phyloP scores from a whole-genome alignment of 108 stramenopile species.

The Cyclotella cryptica region DNA sequence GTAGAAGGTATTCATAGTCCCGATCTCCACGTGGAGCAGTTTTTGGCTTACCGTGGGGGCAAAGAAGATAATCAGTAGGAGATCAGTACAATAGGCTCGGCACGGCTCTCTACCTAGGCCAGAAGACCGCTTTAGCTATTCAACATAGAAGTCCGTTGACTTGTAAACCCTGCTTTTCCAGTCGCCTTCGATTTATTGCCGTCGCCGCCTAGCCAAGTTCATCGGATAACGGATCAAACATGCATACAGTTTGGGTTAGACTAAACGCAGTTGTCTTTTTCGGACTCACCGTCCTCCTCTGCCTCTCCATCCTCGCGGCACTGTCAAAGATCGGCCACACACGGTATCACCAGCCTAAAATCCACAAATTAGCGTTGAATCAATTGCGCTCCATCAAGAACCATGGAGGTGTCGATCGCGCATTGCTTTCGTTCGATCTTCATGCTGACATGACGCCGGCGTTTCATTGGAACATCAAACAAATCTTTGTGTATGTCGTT shows the following conservation, averaged over 20 bases:
- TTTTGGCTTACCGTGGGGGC: too few relatives aligned
- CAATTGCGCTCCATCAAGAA: slow-evolving; percentile 84
- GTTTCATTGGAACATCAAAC: slow-evolving; percentile 99
- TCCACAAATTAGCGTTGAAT: slow-evolving; percentile 76
- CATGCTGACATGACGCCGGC: slow-evolving; percentile 93
- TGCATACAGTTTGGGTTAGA: slow-evolving; percentile 97
- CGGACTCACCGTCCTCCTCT: slow-evolving; percentile 94
- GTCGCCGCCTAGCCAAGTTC: background rate
- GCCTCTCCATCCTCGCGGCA: slow-evolving; percentile 88
- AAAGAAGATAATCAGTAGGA: too few relatives aligned
- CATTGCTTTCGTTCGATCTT: slow-evolving; percentile 92
- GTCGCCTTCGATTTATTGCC: background rate
- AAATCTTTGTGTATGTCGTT: slow-evolving; percentile 93
- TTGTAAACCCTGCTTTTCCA: background rate
- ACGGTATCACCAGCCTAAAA: slow-evolving; percentile 60
- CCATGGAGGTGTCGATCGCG: slow-evolving; percentile 94
- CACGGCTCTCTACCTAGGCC: too few relatives aligned
- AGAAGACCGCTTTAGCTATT: too few relatives aligned
- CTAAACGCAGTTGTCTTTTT: slow-evolving; percentile 99
- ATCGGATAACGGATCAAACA: slow-evolving; percentile 35
- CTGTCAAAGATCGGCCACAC: slow-evolving; percentile 82
- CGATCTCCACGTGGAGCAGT: too few relatives aligned
- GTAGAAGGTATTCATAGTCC: too few relatives aligned
- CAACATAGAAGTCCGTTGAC: too few relatives aligned
- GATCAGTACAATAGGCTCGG: too few relatives aligned